Evolutionary conservation across 768 basidiomycete species (phyloP).

Genomic region (Scleroderma citrinum): DNA sequence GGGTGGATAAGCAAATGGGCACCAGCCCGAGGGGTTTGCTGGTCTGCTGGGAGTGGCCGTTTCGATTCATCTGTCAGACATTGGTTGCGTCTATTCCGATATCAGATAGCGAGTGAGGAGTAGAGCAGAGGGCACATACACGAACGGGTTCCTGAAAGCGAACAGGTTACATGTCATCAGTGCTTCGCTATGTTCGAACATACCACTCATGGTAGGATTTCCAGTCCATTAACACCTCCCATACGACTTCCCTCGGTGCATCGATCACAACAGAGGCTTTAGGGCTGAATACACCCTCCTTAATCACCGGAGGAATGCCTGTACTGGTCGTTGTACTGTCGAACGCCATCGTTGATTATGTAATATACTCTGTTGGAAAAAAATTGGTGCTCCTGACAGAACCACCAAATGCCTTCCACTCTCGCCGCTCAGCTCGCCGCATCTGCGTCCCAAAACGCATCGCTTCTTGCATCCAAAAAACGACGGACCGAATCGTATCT

Average conservation of each 20-base stretch:
- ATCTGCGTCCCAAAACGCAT: constrained; percentile 71
- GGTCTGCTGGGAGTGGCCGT: constrained; percentile 31
- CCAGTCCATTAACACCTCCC: constrained; percentile 58
- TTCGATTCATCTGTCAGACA: constrained; percentile 37
- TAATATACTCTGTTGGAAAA: no score
- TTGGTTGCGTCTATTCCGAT: constrained; percentile 42
- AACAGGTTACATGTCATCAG: no score
- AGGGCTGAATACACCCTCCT: constrained; percentile 42
- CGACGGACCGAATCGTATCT: constrained; percentile 78
- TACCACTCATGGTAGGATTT: constrained; percentile 58
- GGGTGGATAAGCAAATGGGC: constrained; percentile 40
- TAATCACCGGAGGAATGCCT: constrained; percentile 35
- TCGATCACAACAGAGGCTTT: constrained; percentile 48
- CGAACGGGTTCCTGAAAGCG: constrained; percentile 55
- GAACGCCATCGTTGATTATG: background rate
- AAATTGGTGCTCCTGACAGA: background rate
- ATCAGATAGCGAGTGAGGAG: no score
- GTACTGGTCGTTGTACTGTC: background rate
- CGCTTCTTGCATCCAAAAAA: constrained; percentile 56
- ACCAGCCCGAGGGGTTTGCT: constrained; percentile 48
- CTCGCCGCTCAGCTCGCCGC: constrained; percentile 80
- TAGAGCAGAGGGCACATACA: constrained; percentile 34
- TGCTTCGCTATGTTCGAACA: no score
- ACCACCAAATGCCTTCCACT: constrained; percentile 49
- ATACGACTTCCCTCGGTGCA: constrained; percentile 56